A percentile compares a stretch with the other conserved stretches of the same genome.
Conservation (phyloP, 805 yeast species). For the Starmerella floris region DNA sequence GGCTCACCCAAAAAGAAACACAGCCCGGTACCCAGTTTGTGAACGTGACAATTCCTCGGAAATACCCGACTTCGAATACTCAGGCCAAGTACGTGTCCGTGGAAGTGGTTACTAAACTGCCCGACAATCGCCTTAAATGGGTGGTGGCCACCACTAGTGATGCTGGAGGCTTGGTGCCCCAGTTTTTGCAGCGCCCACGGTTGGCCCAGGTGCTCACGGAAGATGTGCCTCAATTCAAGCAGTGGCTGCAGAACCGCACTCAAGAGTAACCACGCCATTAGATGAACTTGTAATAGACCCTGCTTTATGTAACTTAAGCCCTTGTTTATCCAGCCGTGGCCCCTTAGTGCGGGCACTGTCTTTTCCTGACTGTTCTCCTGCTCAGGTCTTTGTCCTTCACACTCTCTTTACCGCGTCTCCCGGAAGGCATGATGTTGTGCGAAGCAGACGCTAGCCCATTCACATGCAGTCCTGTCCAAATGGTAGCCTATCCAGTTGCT, state of each 20-base stretch:
- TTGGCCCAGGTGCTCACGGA: slow-evolving; percentile 26
- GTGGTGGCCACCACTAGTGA: slow-evolving; percentile 31
- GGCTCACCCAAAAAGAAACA: slow-evolving; percentile 26
- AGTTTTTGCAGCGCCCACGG: slow-evolving; percentile 28
- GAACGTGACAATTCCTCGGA: slow-evolving; percentile 28
- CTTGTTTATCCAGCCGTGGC: too few species aligned
- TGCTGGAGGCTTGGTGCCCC: slow-evolving; percentile 31
- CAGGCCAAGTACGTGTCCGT: slow-evolving; percentile 28
- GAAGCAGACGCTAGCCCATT: too few species aligned
- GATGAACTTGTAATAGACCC: too few species aligned
- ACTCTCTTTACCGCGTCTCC: too few species aligned
- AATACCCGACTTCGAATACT: slow-evolving; percentile 11
- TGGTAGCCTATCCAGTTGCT: too few species aligned
- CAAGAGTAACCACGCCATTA: neutral
- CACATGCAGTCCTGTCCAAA: too few species aligned
- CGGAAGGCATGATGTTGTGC: too few species aligned
- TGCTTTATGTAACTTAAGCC: too few species aligned
- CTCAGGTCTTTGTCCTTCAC: too few species aligned
- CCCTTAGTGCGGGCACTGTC: too few species aligned
- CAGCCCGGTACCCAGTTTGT: slow-evolving; percentile 25
- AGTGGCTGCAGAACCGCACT: slow-evolving; percentile 14
- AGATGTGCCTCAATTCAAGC: slow-evolving; percentile 28
- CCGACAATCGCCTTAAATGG: slow-evolving; percentile 26
- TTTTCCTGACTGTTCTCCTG: too few species aligned
- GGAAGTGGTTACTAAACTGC: slow-evolving; percentile 24